Evolutionary conservation across 306 rosid species (phyloP).

Genomic region (Fragaria vesca): DNA sequence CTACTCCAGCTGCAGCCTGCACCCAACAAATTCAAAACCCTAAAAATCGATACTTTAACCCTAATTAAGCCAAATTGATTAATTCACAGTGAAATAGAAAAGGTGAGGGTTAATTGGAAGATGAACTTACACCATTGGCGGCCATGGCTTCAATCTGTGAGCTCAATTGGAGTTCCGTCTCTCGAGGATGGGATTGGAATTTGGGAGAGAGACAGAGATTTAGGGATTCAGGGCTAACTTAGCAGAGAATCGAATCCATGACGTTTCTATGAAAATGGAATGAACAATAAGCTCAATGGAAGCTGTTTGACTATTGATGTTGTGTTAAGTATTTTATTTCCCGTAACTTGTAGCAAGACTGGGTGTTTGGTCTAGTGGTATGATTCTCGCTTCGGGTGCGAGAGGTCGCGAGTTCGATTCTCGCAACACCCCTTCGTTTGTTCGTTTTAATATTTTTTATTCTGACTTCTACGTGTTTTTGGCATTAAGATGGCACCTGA

Average conservation of each 20-base stretch:
- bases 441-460: rapidly evolving
- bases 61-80: neutral
- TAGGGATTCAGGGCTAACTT: neutral
- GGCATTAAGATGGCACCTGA: neutral
- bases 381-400: slow-evolving; percentile 77
- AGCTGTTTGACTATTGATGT: too few relatives aligned
- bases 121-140: slow-evolving; percentile 59
- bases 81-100: neutral
- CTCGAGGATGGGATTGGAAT: slow-evolving; percentile 1
- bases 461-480: neutral
- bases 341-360: rapidly evolving
- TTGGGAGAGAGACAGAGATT: neutral
- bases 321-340: too few relatives aligned
- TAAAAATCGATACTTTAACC: neutral
- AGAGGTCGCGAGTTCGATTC: slow-evolving; percentile 74
- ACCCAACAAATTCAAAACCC: neutral
- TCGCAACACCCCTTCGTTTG: slow-evolving; percentile 41
- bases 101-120: neutral
- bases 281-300: neutral
- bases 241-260: neutral
- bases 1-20: slow-evolving; percentile 68
- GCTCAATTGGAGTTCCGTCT: neutral
- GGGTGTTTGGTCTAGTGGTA: slow-evolving; percentile 82
- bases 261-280: neutral
- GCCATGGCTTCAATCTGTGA: slow-evolving; percentile 43